A percentile compares a stretch with the other conserved stretches of the same genome.
Conservation (phyloP, 371 early-diverging fungal species). For the Umbelopsis sp. region DNA sequence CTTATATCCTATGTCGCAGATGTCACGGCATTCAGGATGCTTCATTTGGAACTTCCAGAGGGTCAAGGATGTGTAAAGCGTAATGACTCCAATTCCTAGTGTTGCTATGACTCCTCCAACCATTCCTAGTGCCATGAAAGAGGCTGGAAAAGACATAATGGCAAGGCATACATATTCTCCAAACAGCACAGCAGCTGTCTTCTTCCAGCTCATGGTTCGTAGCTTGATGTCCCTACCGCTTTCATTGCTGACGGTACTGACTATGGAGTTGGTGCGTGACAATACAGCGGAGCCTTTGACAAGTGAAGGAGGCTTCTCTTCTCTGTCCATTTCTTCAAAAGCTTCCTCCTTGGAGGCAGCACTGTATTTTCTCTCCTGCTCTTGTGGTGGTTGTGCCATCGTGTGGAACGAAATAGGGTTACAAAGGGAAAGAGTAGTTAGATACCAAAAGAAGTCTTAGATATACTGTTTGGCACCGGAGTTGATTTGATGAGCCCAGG, state of each 20-base stretch:
- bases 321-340: background rate
- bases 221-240: slow-evolving; percentile 13
- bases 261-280: slow-evolving; percentile 4
- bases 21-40: slow-evolving; percentile 15
- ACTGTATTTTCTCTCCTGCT: background rate
- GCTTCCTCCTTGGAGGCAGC: background rate
- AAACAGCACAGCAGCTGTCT: slow-evolving; percentile 2
- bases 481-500: no score
- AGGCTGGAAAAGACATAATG: slow-evolving; percentile 11
- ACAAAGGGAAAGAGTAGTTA: background rate
- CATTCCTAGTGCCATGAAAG: slow-evolving; percentile 1
- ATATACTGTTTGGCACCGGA: background rate
- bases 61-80: slow-evolving; percentile 2
- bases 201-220: slow-evolving; percentile 15
- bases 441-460: background rate
- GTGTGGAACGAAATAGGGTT: background rate
- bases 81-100: background rate
- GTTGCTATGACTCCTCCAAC: slow-evolving; percentile 8
- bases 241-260: slow-evolving; percentile 5
- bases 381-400: background rate
- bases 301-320: background rate
- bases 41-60: slow-evolving; percentile 18
- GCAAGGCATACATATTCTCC: slow-evolving; percentile 14
- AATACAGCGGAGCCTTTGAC: slow-evolving; percentile 5
- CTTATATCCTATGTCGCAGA: slow-evolving; percentile 9